Base-by-base conservation (phyloP, 2,329 filamentous ascomycete species). In the Diaporthe sp. region DNA sequence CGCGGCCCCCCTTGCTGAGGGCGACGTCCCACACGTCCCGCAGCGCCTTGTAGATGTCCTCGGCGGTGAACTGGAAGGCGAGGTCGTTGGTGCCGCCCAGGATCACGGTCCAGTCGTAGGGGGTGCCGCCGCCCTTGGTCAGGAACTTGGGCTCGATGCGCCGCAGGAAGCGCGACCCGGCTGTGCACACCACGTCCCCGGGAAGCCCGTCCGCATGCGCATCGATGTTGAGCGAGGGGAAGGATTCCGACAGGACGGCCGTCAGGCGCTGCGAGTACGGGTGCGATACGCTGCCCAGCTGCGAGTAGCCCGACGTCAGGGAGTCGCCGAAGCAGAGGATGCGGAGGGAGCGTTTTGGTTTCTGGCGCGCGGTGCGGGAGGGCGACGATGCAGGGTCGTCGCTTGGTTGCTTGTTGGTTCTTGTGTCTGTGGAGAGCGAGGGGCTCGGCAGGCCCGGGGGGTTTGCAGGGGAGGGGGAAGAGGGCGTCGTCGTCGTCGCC, bases 241-340 rank as follows among this genome's bases (percentile, higher is more conserved):
- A 86, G 2, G 85, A 85, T 39, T 83, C 83, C 35, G 83, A 80
- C 44, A 92, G 83, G 73, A 84, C 85, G 70, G 86, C 79, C 75
- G 83, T 78, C 19, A 93, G 83, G 72, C 83, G 84, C 32, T 80
- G 78, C 8, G 85, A 85, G 82, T 93, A 93, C 0, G 92, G 90
- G 32, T 73, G 72, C 53, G 32, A 25, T 5, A 80, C 32, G 19
- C 82, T 68, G 27, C 88, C 89, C 59, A 77, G 82, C 73, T 76
- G 70, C 39, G 85, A 83, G 80, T 84, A 92, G 55, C 92, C 92
- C 17, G 85, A 85, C 8, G 91, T 93, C 59, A 93, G 86, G 51
- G 90, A 92, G 85, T 92, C 87, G 80, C 91, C 91, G 81, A 92
- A 90, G 84, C 91, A 92, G 75, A 92, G 86, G 78, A 92, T 87